Percentiles rank a stretch among this genome's conserved stretches.
phyloP scores from a whole-genome alignment of 805 yeast genomes.

The Monosporozyma unispora region DNA sequence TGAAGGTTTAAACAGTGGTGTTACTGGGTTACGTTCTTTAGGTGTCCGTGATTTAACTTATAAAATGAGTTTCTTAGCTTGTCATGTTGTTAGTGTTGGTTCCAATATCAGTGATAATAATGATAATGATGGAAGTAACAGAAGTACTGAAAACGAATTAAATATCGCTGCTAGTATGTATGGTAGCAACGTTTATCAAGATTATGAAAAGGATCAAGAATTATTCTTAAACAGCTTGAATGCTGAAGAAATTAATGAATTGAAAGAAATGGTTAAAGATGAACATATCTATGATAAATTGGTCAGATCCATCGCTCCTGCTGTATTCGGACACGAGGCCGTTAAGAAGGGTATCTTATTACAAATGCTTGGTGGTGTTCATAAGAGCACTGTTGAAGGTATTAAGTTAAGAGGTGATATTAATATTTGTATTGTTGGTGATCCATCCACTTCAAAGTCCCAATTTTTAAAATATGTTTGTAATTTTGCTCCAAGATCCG shows the following conservation, averaged over 20 bases:
- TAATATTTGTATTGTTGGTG: constrained; percentile 93
- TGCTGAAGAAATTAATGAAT: constrained; percentile 72
- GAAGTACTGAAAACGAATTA: constrained; percentile 14
- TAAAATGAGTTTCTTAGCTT: constrained; percentile 82
- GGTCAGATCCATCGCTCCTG: constrained; percentile 87
- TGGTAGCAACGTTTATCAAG: constrained; percentile 22
- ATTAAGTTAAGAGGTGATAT: constrained; percentile 94
- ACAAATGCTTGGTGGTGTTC: constrained; percentile 92
- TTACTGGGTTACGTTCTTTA: constrained; percentile 78
- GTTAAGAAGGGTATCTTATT: constrained; percentile 85
- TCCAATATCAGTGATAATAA: constrained; percentile 15
- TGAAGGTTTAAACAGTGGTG: constrained; percentile 74
- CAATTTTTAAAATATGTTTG: constrained; percentile 92
- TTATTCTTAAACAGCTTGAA: constrained; percentile 68
- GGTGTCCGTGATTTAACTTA: constrained; percentile 94
- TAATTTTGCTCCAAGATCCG: constrained; percentile 85
- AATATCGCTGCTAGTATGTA: constrained; percentile 23
- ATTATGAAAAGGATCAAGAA: constrained; percentile 68
- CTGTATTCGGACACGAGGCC: constrained; percentile 91
- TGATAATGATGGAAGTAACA: constrained; percentile 3
- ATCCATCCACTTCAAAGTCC: constrained; percentile 94
- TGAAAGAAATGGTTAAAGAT: constrained; percentile 85
- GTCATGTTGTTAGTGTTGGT: constrained; percentile 69
- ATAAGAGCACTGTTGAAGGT: constrained; percentile 87
- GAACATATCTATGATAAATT: constrained; percentile 75